phyloP scores from a whole-genome alignment of 768 basidiomycete genomes.

The Psilocybe sp. region DNA sequence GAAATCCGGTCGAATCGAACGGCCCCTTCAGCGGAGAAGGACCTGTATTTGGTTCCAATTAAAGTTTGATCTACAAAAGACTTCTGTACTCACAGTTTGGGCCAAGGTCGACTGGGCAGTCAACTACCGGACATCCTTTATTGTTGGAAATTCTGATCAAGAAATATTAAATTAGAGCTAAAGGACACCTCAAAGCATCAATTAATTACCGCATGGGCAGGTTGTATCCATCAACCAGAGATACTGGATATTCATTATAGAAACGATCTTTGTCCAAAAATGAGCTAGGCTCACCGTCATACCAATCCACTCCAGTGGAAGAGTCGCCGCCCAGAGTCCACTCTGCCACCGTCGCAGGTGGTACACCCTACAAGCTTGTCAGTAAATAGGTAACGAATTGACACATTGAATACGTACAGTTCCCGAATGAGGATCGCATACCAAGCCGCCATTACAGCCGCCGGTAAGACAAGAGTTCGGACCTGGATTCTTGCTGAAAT shows the following conservation, averaged over 20 bases:
- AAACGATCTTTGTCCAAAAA: not conserved
- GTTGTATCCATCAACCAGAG: conserved; percentile 65
- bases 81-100: conserved; percentile 45
- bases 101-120: conserved; percentile 60
- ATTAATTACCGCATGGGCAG: conserved; percentile 41
- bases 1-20: conserved; percentile 45
- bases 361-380: conserved; percentile 36
- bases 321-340: conserved; percentile 48
- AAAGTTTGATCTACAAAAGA: not conserved
- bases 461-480: conserved; percentile 58
- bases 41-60: conserved; percentile 35
- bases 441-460: conserved; percentile 63
- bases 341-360: conserved; percentile 67
- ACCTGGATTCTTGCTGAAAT: conserved; percentile 48
- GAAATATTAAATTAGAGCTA: not conserved
- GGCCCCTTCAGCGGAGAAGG: conserved; percentile 52
- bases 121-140: conserved; percentile 48
- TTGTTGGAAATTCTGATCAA: conserved; percentile 45
- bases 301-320: conserved; percentile 40
- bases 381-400: not conserved
- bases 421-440: conserved; percentile 46
- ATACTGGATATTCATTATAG: conserved; percentile 38
- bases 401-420: conserved; percentile 30
- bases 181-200: not conserved
- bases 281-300: conserved; percentile 43